Conservation (phyloP, 2,329 filamentous ascomycete species). For the Volutella citrinella region DNA sequence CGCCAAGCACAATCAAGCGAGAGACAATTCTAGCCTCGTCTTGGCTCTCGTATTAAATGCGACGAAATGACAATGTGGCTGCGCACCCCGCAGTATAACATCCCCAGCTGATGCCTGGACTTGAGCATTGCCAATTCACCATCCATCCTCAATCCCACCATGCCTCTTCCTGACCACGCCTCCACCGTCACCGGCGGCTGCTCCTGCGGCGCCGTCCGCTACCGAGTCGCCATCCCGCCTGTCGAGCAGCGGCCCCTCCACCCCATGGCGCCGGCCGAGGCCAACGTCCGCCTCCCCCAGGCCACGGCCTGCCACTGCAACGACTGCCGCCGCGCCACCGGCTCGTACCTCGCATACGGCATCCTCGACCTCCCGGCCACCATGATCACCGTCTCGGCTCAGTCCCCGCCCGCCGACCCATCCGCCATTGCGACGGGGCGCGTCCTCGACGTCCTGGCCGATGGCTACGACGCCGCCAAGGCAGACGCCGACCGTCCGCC, state of each 20-base stretch:
- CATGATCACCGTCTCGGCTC: conserved; percentile 20
- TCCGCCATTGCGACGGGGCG: conserved; percentile 13
- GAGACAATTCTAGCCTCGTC: too few species aligned
- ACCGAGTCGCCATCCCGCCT: conserved; percentile 18
- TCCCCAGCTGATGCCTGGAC: too few species aligned
- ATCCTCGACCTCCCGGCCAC: conserved; percentile 13
- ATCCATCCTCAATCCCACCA: too few species aligned
- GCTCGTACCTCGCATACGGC: conserved; percentile 7
- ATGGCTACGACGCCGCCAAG: conserved; percentile 11
- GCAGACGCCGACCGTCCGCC: conserved; percentile 15
- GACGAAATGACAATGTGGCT: too few species aligned
- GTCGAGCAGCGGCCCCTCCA: conserved; percentile 10
- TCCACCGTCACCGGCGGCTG: conserved; percentile 24
- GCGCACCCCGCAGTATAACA: too few species aligned
- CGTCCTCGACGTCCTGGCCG: conserved; percentile 13
- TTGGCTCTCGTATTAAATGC: too few species aligned
- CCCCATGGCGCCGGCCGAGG: conserved; percentile 11
- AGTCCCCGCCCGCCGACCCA: conserved; percentile 7
- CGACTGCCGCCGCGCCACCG: conserved; percentile 19
- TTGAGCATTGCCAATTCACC: too few species aligned
- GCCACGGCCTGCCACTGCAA: conserved; percentile 23
- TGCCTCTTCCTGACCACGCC: conserved; percentile 21
- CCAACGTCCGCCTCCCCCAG: conserved; percentile 13
- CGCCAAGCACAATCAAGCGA: too few species aligned
- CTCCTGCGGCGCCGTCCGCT: conserved; percentile 24